phyloP scores from a whole-genome alignment of 2,329 filamentous ascomycete genomes.

The Fusarium cyanostomum region DNA sequence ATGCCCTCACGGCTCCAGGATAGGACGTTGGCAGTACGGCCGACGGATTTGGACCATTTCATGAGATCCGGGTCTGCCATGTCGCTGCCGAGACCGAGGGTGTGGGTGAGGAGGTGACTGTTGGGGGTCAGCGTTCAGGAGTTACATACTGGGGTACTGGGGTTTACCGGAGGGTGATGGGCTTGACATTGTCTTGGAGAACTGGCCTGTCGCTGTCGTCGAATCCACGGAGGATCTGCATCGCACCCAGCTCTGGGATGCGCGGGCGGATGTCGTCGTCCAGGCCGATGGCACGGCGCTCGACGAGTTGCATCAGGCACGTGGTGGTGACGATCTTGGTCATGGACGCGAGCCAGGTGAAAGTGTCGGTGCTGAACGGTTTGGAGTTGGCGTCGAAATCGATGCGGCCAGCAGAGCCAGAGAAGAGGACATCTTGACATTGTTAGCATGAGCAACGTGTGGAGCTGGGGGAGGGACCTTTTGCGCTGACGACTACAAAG shows the following conservation, averaged over 20 bases:
- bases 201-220: constrained; percentile 48
- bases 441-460: neutral
- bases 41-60: constrained; percentile 52
- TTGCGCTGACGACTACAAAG: constrained; percentile 47
- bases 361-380: constrained; percentile 46
- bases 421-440: constrained; percentile 47
- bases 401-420: constrained; percentile 50
- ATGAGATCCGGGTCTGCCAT: constrained; percentile 50
- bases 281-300: constrained; percentile 47
- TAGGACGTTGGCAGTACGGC: constrained; percentile 46
- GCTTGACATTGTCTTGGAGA: constrained; percentile 48
- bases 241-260: constrained; percentile 47
- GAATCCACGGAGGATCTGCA: constrained; percentile 52
- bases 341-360: constrained; percentile 54
- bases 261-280: constrained; percentile 50
- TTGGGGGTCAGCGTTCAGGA: neutral
- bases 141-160: neutral
- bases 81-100: constrained; percentile 58
- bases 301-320: constrained; percentile 53
- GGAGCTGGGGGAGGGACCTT: constrained; percentile 37
- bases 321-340: constrained; percentile 55
- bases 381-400: constrained; percentile 43
- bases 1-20: constrained; percentile 51
- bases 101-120: constrained; percentile 59
- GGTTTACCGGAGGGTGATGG: constrained; percentile 52